phyloP scores from a whole-genome alignment of 2,329 filamentous ascomycete genomes.

The Daldinia eschscholtzii region DNA sequence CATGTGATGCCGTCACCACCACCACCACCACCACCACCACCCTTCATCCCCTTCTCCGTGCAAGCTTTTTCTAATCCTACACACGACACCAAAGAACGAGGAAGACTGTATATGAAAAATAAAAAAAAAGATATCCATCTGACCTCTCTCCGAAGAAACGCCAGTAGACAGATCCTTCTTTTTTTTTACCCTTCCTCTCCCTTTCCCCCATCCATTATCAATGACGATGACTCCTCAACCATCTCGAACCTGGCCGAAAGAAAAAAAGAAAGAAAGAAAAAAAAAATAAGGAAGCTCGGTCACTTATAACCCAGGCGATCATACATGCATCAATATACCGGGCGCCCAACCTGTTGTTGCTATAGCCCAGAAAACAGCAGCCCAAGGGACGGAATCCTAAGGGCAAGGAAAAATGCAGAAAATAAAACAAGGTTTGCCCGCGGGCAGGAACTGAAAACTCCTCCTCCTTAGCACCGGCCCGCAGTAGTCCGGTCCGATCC shows the following conservation, averaged over 20 bases:
- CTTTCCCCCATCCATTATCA: not conserved
- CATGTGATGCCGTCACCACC: not conserved
- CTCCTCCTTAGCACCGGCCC: not conserved
- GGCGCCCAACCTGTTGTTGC: not conserved
- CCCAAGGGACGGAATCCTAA: not conserved
- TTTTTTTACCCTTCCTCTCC: not conserved
- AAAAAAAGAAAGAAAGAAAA: not conserved
- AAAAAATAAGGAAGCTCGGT: no score
- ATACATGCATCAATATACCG: not conserved
- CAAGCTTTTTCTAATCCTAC: constrained; percentile 15
- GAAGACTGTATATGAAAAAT: not conserved
- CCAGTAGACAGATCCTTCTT: not conserved
- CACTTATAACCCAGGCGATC: not conserved
- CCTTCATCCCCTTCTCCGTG: not conserved
- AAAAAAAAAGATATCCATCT: not conserved
- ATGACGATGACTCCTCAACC: constrained; percentile 1
- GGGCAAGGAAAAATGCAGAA: not conserved
- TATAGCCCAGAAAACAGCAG: not conserved
- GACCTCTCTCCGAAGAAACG: not conserved
- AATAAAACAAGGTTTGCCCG: constrained; percentile 6
- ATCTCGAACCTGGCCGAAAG: not conserved
- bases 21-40: no score
- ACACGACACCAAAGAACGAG: not conserved
- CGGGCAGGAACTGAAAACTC: constrained; percentile 12
- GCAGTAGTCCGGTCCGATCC: not conserved